Conservation (phyloP, 169 alveolate genomes). For the Toxoplasma gondii region DNA sequence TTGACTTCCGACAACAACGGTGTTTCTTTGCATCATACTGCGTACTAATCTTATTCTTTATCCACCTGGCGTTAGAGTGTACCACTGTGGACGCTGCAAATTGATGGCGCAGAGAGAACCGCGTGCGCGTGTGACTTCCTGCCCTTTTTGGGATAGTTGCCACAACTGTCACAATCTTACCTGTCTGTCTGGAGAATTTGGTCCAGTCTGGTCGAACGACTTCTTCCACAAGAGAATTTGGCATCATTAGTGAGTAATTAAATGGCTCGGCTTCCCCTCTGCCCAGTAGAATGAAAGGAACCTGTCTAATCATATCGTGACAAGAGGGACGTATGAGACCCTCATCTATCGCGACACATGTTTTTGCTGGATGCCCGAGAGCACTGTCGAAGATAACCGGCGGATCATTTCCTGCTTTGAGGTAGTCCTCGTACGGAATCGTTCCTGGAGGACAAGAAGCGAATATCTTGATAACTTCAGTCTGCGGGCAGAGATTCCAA, state of each 20-base stretch:
- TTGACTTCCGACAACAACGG: no score
- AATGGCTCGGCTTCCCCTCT: neutral
- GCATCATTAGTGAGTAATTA: neutral
- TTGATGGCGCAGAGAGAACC: neutral
- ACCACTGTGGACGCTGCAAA: no score
- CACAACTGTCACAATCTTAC: neutral
- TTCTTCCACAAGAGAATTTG: neutral
- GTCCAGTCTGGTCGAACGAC: slow-evolving; percentile 23
- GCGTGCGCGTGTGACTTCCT: neutral
- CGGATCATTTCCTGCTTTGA: neutral
- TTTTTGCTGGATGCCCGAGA: neutral
- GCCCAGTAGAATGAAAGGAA: neutral
- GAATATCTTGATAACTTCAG: neutral
- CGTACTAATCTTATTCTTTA: no score
- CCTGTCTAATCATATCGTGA: slow-evolving; percentile 3
- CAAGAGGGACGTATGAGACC: slow-evolving; percentile 29
- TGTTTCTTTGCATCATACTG: no score
- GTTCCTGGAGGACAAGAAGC: slow-evolving; percentile 13
- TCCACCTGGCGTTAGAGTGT: no score
- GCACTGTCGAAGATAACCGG: neutral
- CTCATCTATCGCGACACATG: neutral
- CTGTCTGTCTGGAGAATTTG: neutral
- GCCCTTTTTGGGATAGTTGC: neutral
- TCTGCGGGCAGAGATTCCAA: neutral
- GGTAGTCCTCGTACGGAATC: neutral